Evolutionary conservation across 163 green algal genomes (phyloP), one percentile per base, ranked within the genome.

Genomic region (Chloroidium sp.): DNA sequence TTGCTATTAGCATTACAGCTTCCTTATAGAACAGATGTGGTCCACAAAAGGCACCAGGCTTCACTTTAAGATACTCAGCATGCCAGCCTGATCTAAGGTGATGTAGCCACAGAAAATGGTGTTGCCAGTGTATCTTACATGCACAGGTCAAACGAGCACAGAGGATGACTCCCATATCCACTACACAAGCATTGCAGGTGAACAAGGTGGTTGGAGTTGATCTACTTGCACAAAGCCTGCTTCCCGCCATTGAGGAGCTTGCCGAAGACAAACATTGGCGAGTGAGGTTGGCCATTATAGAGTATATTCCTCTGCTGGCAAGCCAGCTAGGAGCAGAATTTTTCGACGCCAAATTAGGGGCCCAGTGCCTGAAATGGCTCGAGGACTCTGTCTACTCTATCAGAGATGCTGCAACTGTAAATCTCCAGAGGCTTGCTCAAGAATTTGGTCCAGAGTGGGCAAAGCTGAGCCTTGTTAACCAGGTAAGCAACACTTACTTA

Each of bases 231-330:
- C 92, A 90, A 74, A 95, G 86, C 61, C 86, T 99, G 82, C 89
- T 99, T 82, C 97, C 97, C 0, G 96, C 97, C 0, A 97, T 99
- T 69, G 92, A 98, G 84, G 95, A 98, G 81, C 90, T 99, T 58
- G 94, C 96, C 2, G 93, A 97, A 81, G 97, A 99, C 90, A 94
- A 95, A 84, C 95, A 99, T 85, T 99, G 97, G 97, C 93, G 97
- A 61, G 95, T 99, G 83, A 89, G 97, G 68, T 89, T 99, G 78
- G 97, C 97, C 8, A 98, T 99, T 84, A 97, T 99, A 81, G 90
- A 97, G 85, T 97, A 99, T 90, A 95, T 99, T 67, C 97, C 97
- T 2, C 85, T 99, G 83, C 90, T 99, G 78, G 97, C 96, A 60
- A 88, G 82, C 57, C 95, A 99, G 90, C 91, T 99, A 62, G 97